Evolutionary conservation across 129 eudicot genomes (phyloP), one percentile per base, ranked within the genome.

Genomic region (Tagetes erecta): DNA sequence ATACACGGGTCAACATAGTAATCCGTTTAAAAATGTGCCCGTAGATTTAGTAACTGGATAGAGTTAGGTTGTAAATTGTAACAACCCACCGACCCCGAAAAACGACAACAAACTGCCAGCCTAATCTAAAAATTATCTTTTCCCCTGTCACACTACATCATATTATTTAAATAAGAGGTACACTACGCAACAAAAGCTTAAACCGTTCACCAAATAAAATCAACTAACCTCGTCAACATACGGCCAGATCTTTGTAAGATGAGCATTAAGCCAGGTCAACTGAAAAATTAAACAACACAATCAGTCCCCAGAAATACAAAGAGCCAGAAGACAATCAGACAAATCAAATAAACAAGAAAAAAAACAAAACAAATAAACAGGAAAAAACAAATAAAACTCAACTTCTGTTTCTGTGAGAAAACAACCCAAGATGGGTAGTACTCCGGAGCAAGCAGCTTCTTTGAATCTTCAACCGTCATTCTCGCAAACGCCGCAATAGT

Each of bases 391-490:
- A 49, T 8, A 39, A 30, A 11, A 77, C 78, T 80, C 74, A 90
- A 90, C 97, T 94, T 94, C 79, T 94, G 99, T 11, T 81, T 82
- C 77, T 90, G 87, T 12, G 97, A 85, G 82, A 94, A 94, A 68
- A 88, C 97, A 46, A 91, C 91, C 99, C 99, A 94, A 31, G 99
- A 86, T 35, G 99, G 99, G 45, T 94, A 94, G 68, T 80, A 81
- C 64, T 85, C 91, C 20, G 92, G 92, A 14, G 96, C 31, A 38
- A 94, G 87, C 70, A 94, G 66, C 88, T 88, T 94, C 81, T 91
- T 94, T 31, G 99, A 94, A 94, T 94, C 99, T 76, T 91, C 97
- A 74, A 91, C 97, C 40, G 99, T 94, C 99, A 94, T 94, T 73
- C 94, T 94, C 0, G 99, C 99, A 80, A 94, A 88, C 74, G 97